Base-by-base conservation (phyloP, 495 filamentous ascomycete genomes). In the Lasiosphaeriaceae sp. region DNA sequence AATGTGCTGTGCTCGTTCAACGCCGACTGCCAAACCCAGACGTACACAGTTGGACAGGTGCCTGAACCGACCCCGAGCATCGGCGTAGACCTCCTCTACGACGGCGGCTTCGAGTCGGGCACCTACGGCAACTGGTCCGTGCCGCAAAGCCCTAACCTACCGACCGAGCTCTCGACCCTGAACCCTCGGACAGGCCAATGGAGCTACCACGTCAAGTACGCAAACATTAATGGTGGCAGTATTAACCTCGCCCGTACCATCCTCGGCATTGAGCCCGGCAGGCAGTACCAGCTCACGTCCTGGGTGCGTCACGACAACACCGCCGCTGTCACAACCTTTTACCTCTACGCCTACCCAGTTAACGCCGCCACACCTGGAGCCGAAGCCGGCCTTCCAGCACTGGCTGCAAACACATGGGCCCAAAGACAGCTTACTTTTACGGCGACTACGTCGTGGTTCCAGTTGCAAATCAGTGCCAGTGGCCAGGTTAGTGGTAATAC, bases 81-180 rank as follows among this genome's bases (percentile, higher is more conserved):
- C 34, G 54, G 54, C 31, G 54, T 56, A 46, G 47, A 56, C 21
- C n/a, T 49, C 12, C 31, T 50, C 35, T 17, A 9, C 31, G 47
- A 56, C 45, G 46, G 46, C 24, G 47, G 47, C 20, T 56, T 56
- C 37, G 54, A 56, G 46, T 24, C 45, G 19, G 54, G 54, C 51
- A 31, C 47, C 11, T 49, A 49, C 47, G 23, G 47, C 47, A 49
- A 34, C 47, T 49, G 47, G 47, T 49, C 47, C 2, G 47, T 49
- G 23, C 47, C 47, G 24, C 47, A 49, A n/a, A 49, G 47, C 14
- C 47, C 47, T 23, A 49, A 34, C 23, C 3, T 49, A 11, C 47
- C 47, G 12, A 49, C 47, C 12, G 47, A 49, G 47, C 47, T 49
- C 23, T 49, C 47, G 23, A 49, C 47, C 23, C 23, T 16, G 23